Conservation (phyloP, 495 filamentous ascomycete genomes). For the Umbilicaria muhlenbergii region DNA sequence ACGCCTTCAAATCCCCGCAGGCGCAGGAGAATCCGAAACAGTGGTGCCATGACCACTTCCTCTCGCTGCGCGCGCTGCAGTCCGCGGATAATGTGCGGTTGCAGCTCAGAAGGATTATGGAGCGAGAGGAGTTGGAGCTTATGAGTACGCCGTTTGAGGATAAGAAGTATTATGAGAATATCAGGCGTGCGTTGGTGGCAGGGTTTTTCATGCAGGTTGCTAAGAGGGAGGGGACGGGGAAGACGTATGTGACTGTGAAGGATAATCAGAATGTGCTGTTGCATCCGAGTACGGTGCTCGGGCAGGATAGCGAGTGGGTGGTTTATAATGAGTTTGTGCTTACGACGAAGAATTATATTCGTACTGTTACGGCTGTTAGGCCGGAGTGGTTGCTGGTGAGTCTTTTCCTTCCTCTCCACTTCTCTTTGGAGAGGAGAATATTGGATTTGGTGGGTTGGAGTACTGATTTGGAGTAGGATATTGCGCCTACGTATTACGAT, state of each 20-base stretch:
- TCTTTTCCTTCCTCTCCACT: slow-evolving; percentile 8
- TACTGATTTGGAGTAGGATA: slow-evolving; percentile 42
- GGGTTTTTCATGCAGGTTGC: slow-evolving; percentile 99
- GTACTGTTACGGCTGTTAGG: slow-evolving; percentile 49
- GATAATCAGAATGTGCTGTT: slow-evolving; percentile 83
- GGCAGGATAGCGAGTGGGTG: slow-evolving; percentile 85
- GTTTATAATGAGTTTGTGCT: slow-evolving; percentile 98
- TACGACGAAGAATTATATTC: slow-evolving; percentile 84
- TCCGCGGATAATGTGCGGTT: slow-evolving; percentile 86
- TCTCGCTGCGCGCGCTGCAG: slow-evolving; percentile 76
- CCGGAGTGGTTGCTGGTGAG: slow-evolving; percentile 84
- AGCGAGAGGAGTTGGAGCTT: slow-evolving; percentile 70
- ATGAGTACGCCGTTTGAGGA: slow-evolving; percentile 80
- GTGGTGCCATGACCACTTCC: slow-evolving; percentile 97
- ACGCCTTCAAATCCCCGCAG: slow-evolving; percentile 74
- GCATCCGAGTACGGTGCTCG: slow-evolving; percentile 79
- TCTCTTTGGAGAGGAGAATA: not conserved
- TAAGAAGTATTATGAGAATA: slow-evolving; percentile 97
- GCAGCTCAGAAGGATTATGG: slow-evolving; percentile 93
- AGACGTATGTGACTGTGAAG: slow-evolving; percentile 85
- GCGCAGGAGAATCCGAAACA: slow-evolving; percentile 60
- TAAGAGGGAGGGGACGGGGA: slow-evolving; percentile 62
- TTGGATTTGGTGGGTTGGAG: not conserved
- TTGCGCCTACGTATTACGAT: slow-evolving; percentile 86
- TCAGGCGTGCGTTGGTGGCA: slow-evolving; percentile 79